phyloP scores from a whole-genome alignment of 805 yeast species.

The Wickerhamiella kurtzmanii region DNA sequence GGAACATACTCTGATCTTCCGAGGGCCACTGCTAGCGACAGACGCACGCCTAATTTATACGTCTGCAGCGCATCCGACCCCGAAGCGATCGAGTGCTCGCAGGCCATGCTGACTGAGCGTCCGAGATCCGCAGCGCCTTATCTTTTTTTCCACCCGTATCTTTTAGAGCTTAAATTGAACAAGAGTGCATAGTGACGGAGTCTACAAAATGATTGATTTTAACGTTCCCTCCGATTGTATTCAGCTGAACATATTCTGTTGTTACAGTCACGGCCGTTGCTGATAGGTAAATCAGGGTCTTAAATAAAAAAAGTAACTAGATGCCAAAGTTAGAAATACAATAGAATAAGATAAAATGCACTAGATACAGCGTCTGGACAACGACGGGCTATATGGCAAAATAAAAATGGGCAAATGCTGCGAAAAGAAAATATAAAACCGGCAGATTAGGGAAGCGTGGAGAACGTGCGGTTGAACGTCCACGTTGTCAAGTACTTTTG shows the following conservation, averaged over 20 bases:
- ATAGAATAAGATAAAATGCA: background rate
- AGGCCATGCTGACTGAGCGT: background rate
- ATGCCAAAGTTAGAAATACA: background rate
- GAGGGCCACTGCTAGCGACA: background rate
- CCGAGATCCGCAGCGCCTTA: background rate
- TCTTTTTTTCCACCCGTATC: too few relatives aligned
- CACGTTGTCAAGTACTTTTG: constrained; percentile 39
- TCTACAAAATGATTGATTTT: too few relatives aligned
- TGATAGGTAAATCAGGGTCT: too few relatives aligned
- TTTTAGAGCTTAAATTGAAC: background rate
- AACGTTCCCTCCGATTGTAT: too few relatives aligned
- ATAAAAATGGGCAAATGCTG: too few relatives aligned
- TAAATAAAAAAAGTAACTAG: too few relatives aligned
- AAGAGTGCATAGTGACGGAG: too few relatives aligned
- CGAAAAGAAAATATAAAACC: background rate
- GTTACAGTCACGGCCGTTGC: too few relatives aligned
- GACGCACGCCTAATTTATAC: constrained; percentile 1
- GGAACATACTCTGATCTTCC: background rate
- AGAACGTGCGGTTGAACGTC: constrained; percentile 17
- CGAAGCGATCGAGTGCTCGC: background rate
- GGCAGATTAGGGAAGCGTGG: constrained; percentile 8
- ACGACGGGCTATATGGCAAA: background rate
- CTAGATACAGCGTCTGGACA: background rate
- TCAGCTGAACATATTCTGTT: too few relatives aligned
- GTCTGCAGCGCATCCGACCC: background rate